Conservation (phyloP, 192 early-diverging fungal species). For the Rhizoclosmatium sp. region DNA sequence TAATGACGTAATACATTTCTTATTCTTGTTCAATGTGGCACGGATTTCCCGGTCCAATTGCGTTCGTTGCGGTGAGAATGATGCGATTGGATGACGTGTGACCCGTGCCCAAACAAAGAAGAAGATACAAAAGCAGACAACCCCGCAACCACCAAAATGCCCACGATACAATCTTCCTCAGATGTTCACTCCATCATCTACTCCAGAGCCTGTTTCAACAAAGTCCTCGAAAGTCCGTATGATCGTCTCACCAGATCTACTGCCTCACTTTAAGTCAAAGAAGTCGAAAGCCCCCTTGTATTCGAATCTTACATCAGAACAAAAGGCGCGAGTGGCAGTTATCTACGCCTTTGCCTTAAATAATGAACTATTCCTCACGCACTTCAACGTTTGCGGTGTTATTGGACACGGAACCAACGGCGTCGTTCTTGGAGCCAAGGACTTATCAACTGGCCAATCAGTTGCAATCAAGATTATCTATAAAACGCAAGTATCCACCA, state of each 20-base stretch:
- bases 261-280: neutral
- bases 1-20: too few relatives aligned
- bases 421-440: conserved; percentile 28
- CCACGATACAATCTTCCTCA: neutral
- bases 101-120: too few relatives aligned
- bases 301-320: neutral
- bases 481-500: neutral
- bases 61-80: too few relatives aligned
- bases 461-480: conserved; percentile 44
- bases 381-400: neutral
- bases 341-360: neutral
- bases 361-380: neutral
- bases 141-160: neutral
- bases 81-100: too few relatives aligned
- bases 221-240: neutral
- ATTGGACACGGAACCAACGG: conserved; percentile 40
- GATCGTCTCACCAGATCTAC: neutral
- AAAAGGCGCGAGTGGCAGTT: conserved; percentile 11
- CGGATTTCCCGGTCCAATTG: too few relatives aligned
- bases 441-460: neutral
- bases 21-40: too few relatives aligned
- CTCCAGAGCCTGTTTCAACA: neutral
- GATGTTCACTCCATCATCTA: neutral
- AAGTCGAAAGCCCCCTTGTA: neutral
- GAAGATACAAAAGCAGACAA: too few relatives aligned